A percentile compares a stretch with the other conserved stretches of the same genome.
Evolutionary conservation across 2,329 filamentous ascomycete genomes (phyloP).

Genomic region (Cladosporium sp.): DNA sequence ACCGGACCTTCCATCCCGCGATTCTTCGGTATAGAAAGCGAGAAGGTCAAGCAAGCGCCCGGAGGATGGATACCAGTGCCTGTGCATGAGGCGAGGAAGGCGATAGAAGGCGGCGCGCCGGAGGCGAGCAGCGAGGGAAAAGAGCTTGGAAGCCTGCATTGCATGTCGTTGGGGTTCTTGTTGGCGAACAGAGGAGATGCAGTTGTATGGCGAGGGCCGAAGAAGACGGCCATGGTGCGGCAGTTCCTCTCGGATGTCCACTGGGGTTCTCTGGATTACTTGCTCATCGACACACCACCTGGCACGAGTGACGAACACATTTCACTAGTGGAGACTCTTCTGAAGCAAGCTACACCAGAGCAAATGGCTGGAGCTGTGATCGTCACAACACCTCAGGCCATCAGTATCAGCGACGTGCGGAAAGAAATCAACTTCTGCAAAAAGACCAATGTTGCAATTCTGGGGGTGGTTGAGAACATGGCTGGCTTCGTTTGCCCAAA

Average conservation of each 20-base stretch:
- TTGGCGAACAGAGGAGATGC: constrained; percentile 79
- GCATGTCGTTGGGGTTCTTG: constrained; percentile 93
- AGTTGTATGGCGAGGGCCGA: constrained; percentile 95
- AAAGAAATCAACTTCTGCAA: constrained; percentile 92
- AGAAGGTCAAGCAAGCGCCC: constrained; percentile 86
- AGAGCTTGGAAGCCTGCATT: constrained; percentile 61
- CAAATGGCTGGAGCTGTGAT: constrained; percentile 85
- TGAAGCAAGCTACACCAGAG: constrained; percentile 44
- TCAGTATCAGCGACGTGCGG: constrained; percentile 87
- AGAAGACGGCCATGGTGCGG: constrained; percentile 98
- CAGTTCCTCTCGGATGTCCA: constrained; percentile 91
- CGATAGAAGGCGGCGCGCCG: neutral
- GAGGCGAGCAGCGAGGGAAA: constrained; percentile 17
- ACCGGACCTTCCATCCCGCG: constrained; percentile 95
- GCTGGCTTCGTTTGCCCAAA: constrained; percentile 79
- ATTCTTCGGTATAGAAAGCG: constrained; percentile 83
- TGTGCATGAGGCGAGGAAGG: constrained; percentile 61
- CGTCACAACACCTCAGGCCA: constrained; percentile 93
- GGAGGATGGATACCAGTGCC: constrained; percentile 89
- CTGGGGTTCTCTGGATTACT: constrained; percentile 83
- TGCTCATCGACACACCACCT: constrained; percentile 93
- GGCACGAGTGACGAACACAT: constrained; percentile 98
- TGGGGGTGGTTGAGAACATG: constrained; percentile 98
- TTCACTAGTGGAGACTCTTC: constrained; percentile 71
- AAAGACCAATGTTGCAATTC: constrained; percentile 73